A percentile compares a stretch with the other conserved stretches of the same genome.
These are phyloP conservation scores for Fraxinus greggii DNA, from an alignment of 305 asterid species.

Conservation along the genomic window DNA sequence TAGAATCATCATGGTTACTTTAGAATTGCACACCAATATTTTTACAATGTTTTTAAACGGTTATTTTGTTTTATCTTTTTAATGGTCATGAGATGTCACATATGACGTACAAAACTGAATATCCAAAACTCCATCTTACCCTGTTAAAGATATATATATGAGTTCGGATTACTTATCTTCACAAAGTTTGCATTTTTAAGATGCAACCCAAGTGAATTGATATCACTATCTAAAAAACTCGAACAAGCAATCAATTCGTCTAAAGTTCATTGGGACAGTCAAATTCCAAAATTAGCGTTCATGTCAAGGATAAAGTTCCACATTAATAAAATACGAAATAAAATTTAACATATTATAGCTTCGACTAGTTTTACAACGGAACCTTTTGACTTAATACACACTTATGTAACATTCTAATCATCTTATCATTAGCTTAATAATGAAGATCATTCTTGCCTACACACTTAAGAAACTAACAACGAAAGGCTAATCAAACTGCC, in stretches of 20 bases:
- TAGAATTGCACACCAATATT: too few species aligned
- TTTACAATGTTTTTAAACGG: too few species aligned
- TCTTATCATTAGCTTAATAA: background rate
- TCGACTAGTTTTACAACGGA: background rate
- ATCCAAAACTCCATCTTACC: background rate
- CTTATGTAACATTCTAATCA: background rate
- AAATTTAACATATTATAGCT: too few species aligned
- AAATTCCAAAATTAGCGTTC: background rate
- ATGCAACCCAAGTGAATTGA: too few species aligned
- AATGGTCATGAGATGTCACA: too few species aligned
- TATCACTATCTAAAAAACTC: too few species aligned
- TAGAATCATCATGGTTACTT: too few species aligned
- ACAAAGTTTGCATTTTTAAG: too few species aligned
- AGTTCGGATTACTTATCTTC: too few species aligned
- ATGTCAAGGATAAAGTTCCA: background rate
- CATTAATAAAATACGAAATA: too few species aligned
- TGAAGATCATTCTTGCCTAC: background rate
- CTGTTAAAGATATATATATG: too few species aligned
- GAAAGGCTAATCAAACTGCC: background rate
- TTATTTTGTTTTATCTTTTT: too few species aligned
- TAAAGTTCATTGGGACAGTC: background rate
- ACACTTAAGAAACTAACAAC: background rate
- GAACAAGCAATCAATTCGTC: background rate
- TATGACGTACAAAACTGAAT: background rate
- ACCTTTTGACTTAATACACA: background rate